Evolutionary conservation across 768 basidiomycete species (phyloP).

Genomic region (Suillus lakei): DNA sequence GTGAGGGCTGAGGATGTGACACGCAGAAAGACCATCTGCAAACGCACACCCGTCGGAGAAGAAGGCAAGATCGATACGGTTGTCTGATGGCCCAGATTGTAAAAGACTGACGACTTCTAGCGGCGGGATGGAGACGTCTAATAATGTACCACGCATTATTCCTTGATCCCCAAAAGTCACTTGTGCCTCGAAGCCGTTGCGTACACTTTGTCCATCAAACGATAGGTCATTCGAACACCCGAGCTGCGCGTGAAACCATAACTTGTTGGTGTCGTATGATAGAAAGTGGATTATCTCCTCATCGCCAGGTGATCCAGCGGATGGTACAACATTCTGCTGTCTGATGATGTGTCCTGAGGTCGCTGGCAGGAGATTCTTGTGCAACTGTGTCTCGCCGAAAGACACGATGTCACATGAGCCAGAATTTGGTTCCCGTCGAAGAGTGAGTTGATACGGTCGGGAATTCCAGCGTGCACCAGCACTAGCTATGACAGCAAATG

Average conservation of each 20-base stretch:
- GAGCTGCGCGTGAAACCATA: constrained; percentile 19
- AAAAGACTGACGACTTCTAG: constrained; percentile 62
- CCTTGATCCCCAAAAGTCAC: constrained; percentile 1
- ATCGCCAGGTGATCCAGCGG: background rate
- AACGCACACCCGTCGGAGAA: constrained; percentile 79
- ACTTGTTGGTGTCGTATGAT: background rate
- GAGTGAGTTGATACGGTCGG: constrained; percentile 1
- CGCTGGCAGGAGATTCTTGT: background rate
- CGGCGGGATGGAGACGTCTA: constrained; percentile 39
- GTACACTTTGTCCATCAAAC: background rate
- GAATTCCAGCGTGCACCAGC: background rate
- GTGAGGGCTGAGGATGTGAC: constrained; percentile 6
- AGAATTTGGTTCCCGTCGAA: background rate
- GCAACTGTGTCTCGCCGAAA: background rate
- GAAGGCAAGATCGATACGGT: constrained; percentile 77
- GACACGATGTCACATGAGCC: background rate
- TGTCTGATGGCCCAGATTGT: constrained; percentile 62
- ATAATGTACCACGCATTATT: background rate
- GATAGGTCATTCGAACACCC: constrained; percentile 30
- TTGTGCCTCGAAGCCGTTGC: constrained; percentile 12
- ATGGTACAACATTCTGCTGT: background rate
- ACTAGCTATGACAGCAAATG: background rate
- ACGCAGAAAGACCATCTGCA: background rate
- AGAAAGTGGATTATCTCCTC: background rate
- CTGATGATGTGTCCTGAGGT: background rate